phyloP scores from a whole-genome alignment of 2,329 filamentous ascomycete species.

The Sarocladiaceae sp. region DNA sequence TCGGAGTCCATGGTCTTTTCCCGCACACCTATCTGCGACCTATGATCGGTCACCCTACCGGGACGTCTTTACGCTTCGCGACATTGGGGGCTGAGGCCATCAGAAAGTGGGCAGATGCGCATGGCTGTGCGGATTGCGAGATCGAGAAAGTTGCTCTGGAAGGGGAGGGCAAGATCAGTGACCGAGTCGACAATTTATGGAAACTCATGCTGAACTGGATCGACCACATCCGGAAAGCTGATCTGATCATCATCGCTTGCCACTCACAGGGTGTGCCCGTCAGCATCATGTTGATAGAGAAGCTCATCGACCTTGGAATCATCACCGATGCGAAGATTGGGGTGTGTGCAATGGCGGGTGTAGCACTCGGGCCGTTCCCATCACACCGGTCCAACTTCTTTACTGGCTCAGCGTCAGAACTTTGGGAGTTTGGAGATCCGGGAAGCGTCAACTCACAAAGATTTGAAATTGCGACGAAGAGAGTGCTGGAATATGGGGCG shows the following conservation, averaged over 20 bases:
- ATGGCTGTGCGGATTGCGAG: slow-evolving; percentile 70
- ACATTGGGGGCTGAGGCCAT: slow-evolving; percentile 83
- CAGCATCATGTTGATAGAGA: slow-evolving; percentile 85
- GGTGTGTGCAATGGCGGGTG: slow-evolving; percentile 85
- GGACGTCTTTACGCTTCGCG: slow-evolving; percentile 90
- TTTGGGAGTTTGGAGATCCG: slow-evolving; percentile 88
- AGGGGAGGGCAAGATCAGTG: slow-evolving; percentile 86
- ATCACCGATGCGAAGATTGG: slow-evolving; percentile 74
- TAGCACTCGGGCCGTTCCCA: slow-evolving; percentile 87
- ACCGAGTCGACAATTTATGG: slow-evolving; percentile 90
- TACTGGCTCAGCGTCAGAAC: slow-evolving; percentile 84
- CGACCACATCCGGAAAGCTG: slow-evolving; percentile 79
- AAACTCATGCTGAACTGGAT: slow-evolving; percentile 93
- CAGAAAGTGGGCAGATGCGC: slow-evolving; percentile 71
- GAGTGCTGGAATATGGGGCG: slow-evolving; percentile 72
- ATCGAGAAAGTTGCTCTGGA: slow-evolving; percentile 94
- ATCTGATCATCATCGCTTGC: slow-evolving; percentile 87
- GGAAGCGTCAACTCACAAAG: slow-evolving; percentile 77
- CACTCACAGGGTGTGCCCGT: slow-evolving; percentile 97
- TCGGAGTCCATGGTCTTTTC: slow-evolving; percentile 92
- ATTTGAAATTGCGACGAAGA: slow-evolving; percentile 72
- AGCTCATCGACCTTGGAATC: slow-evolving; percentile 86
- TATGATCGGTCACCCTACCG: slow-evolving; percentile 90
- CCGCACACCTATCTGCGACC: slow-evolving; percentile 83
- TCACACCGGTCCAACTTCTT: slow-evolving; percentile 89